Percentiles rank a stretch among this genome's conserved stretches.
Conservation (phyloP, 208 protist genomes). For the Balamuthia mandrillaris region DNA sequence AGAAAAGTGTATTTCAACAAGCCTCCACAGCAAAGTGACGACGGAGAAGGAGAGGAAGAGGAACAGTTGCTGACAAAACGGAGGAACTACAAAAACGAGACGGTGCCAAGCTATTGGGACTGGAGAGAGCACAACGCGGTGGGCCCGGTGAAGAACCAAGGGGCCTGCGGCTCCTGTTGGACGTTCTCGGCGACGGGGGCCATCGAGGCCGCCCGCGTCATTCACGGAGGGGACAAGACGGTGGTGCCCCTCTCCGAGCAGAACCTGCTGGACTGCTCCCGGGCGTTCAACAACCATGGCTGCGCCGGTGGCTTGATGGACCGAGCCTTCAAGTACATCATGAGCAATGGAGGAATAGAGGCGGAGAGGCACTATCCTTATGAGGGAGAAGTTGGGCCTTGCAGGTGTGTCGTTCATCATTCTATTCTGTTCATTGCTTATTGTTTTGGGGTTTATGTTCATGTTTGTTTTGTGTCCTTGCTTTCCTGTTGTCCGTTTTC, state of each 20-base stretch:
- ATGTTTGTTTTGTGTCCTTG: too few species aligned
- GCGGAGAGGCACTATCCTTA: too few species aligned
- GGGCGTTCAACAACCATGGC: neutral
- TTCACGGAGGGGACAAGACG: neutral
- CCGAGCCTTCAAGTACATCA: constrained; percentile 80
- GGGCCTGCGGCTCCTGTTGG: constrained; percentile 93
- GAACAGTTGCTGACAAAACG: neutral
- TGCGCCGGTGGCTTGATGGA: constrained; percentile 73
- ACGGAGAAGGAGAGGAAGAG: neutral
- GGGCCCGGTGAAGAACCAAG: constrained; percentile 89
- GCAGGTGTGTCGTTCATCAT: too few species aligned
- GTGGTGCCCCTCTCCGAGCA: constrained; percentile 28
- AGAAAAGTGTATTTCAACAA: too few species aligned
- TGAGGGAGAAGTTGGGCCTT: too few species aligned
- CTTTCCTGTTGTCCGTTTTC: too few species aligned
- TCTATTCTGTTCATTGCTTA: too few species aligned
- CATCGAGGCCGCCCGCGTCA: constrained; percentile 78
- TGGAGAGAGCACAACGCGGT: constrained; percentile 83
- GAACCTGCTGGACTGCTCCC: constrained; percentile 1
- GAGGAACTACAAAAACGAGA: neutral
- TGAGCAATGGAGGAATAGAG: too few species aligned
- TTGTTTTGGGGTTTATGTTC: too few species aligned
- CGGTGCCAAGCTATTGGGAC: constrained; percentile 64
- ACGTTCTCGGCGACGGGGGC: constrained; percentile 89
- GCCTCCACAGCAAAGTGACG: neutral